These are phyloP conservation scores for Penicillium aurantiogriseum DNA, from an alignment of 2,329 filamentous ascomycete genomes.

Conservation along the genomic window DNA sequence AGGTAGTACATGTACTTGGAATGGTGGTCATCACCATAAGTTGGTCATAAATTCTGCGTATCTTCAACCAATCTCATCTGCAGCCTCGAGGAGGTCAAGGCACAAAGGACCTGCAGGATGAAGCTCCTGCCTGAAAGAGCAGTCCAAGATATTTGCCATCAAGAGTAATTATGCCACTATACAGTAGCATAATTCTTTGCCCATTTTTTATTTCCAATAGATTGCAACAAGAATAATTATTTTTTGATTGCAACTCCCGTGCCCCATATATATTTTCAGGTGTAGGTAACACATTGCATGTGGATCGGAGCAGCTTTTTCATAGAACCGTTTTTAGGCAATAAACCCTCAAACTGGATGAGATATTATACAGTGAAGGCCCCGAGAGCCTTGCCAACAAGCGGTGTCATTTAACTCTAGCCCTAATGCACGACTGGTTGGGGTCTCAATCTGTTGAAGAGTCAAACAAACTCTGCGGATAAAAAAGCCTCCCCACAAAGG, in stretches of 20 bases:
- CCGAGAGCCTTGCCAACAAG: not conserved
- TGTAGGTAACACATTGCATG: too few relatives aligned
- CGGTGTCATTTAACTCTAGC: slow-evolving; percentile 4
- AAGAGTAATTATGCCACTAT: not conserved
- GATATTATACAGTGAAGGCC: not conserved
- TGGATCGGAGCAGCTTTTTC: not conserved
- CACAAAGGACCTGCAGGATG: slow-evolving; percentile 2
- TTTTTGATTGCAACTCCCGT: not conserved
- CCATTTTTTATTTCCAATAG: not conserved
- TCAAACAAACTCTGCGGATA: not conserved
- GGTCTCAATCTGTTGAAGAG: slow-evolving; percentile 4
- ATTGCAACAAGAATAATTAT: not conserved
- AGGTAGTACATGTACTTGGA: not conserved
- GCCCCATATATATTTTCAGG: not conserved
- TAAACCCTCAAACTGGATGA: not conserved
- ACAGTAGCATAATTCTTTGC: not conserved
- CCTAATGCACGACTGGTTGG: not conserved
- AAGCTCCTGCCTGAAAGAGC: slow-evolving; percentile 6
- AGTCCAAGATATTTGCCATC: not conserved
- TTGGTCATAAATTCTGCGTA: not conserved
- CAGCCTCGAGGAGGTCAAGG: slow-evolving; percentile 1
- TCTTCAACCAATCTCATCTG: slow-evolving; percentile 7
- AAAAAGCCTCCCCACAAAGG: not conserved
- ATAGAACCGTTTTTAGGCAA: not conserved
- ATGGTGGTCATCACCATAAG: not conserved